These are phyloP conservation scores for Thymus quinquecostatus DNA, from an alignment of 257 asterid genomes.

Conservation along the genomic window DNA sequence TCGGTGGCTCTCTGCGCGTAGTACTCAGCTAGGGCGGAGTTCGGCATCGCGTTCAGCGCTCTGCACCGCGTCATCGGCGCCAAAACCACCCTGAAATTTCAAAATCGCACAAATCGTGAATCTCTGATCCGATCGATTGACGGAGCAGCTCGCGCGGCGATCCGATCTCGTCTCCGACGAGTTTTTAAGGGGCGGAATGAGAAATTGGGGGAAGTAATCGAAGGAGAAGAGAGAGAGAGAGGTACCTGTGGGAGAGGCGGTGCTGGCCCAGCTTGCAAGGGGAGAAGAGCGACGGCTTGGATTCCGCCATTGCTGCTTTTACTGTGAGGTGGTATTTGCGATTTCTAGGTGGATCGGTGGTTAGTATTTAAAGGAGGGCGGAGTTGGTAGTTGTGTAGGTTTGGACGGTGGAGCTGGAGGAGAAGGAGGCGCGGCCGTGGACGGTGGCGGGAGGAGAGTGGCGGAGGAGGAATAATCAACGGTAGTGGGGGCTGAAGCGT, in stretches of 20 bases:
- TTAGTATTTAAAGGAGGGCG: constrained; percentile 10
- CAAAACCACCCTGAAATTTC: constrained; percentile 63
- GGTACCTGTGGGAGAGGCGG: constrained; percentile 84
- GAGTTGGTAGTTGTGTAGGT: background rate
- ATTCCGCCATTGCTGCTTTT: constrained; percentile 47
- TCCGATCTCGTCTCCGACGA: background rate
- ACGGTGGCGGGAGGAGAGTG: background rate
- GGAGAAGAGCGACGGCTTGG: constrained; percentile 63
- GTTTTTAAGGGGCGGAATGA: background rate
- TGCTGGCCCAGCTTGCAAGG: constrained; percentile 84
- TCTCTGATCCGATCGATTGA: no score
- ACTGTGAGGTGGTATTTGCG: background rate
- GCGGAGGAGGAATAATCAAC: background rate
- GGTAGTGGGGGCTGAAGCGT: background rate
- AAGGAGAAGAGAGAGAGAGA: background rate
- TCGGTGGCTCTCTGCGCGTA: constrained; percentile 81
- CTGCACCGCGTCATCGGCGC: constrained; percentile 99
- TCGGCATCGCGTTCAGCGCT: constrained; percentile 68
- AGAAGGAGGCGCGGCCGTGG: background rate
- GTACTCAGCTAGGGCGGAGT: constrained; percentile 66
- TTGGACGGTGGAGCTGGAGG: constrained; percentile 31
- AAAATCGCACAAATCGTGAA: background rate
- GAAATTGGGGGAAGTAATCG: background rate
- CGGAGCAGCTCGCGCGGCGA: background rate
- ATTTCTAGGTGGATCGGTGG: background rate